A percentile compares a stretch with the other conserved stretches of the same genome.
Evolutionary conservation across 2,329 filamentous ascomycete species (phyloP).

Genomic region (Clonostachys rosea): DNA sequence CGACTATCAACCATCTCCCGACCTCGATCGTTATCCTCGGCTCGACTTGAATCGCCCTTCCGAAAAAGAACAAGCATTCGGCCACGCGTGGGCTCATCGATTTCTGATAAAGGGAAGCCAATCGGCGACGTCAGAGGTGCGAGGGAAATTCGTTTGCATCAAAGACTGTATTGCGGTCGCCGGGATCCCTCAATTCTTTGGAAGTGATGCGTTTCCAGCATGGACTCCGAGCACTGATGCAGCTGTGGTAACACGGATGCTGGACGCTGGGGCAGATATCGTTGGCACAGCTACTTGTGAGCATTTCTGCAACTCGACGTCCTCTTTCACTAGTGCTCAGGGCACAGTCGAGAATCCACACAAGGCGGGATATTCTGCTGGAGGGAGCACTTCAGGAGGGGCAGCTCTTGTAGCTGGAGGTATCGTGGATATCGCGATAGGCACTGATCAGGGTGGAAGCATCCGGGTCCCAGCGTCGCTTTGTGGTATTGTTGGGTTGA

Average conservation of each 20-base stretch:
- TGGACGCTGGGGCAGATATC: constrained; percentile 45
- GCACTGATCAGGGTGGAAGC: constrained; percentile 42
- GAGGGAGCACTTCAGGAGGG: constrained; percentile 43
- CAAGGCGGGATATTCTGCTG: constrained; percentile 35
- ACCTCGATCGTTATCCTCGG: constrained; percentile 36
- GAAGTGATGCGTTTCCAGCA: constrained; percentile 40
- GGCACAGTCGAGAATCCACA: constrained; percentile 41
- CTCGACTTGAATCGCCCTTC: constrained; percentile 32
- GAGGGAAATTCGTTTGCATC: constrained; percentile 40
- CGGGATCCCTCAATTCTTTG: constrained; percentile 46
- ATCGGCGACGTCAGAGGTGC: constrained; percentile 13
- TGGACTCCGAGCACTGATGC: constrained; percentile 50
- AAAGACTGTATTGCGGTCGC: constrained; percentile 53
- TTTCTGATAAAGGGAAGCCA: constrained; percentile 32
- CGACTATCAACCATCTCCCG: constrained; percentile 37
- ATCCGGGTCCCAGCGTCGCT: constrained; percentile 36
- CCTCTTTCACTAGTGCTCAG: constrained; percentile 38
- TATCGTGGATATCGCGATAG: constrained; percentile 35
- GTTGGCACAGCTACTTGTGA: constrained; percentile 47
- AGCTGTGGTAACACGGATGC: constrained; percentile 42
- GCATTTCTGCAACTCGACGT: constrained; percentile 44
- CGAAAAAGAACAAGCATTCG: constrained; percentile 34
- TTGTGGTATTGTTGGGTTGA: constrained; percentile 37
- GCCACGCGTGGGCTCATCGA: constrained; percentile 45
- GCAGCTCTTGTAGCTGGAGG: constrained; percentile 38